A percentile compares a stretch with the other conserved stretches of the same genome.
Conservation (phyloP, 306 rosid genomes). For the Sophora flavescens region DNA sequence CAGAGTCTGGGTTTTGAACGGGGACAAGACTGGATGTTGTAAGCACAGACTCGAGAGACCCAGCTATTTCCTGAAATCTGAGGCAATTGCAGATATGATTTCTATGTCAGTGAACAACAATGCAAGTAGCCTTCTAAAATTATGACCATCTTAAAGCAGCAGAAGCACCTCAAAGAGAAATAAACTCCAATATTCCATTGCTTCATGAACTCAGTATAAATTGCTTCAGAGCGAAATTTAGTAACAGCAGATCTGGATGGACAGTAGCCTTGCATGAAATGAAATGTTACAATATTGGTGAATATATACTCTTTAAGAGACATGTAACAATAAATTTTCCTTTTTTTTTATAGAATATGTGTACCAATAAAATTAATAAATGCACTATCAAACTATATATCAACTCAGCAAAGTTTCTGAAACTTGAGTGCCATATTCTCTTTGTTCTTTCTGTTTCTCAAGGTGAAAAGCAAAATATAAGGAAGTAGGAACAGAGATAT, state of each 20-base stretch:
- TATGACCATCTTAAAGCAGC: conserved; percentile 42
- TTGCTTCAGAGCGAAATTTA: conserved; percentile 86
- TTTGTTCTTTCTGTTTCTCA: conserved; percentile 29
- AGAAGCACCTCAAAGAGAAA: conserved; percentile 89
- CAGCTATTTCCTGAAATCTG: conserved; percentile 99
- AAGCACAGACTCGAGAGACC: conserved; percentile 81
- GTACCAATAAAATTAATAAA: conserved; percentile 2
- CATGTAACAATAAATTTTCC: conserved; percentile 15
- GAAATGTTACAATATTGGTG: conserved; percentile 48
- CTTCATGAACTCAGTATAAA: conserved; percentile 89
- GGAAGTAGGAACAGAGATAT: conserved; percentile 24
- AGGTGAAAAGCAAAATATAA: conserved; percentile 25
- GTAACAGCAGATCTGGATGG: conserved; percentile 91
- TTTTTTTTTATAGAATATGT: too few species aligned
- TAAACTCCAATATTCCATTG: conserved; percentile 98
- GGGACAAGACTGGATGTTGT: conserved; percentile 69
- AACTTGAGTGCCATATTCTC: neutral
- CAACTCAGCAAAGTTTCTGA: conserved; percentile 20
- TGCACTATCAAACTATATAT: conserved; percentile 29
- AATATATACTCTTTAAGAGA: conserved; percentile 38
- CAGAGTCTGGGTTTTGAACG: conserved; percentile 58
- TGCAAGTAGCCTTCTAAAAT: conserved; percentile 18
- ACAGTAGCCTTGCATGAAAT: conserved; percentile 77
- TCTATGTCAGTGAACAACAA: conserved; percentile 34
- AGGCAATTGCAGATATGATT: conserved; percentile 49